Base-by-base conservation (phyloP, 345 rosid species). In the Noccaea bulbosa region DNA sequence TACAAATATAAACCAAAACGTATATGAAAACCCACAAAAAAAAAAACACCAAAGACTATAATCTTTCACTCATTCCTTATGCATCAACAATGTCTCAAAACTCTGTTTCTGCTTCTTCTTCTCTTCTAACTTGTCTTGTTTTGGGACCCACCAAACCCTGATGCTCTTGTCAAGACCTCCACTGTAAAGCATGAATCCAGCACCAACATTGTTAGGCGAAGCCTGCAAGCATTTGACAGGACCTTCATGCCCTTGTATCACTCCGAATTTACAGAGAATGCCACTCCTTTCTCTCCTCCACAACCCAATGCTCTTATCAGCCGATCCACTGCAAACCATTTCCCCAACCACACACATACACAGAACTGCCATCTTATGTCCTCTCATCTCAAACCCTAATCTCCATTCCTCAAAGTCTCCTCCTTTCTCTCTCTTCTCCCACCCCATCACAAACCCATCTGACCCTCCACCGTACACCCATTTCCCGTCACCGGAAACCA, bases 171-270 rank as follows among this genome's bases (percentile, higher is more conserved):
- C 99, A 68, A 92, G 88, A 40, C 99, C 81, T 20, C 98, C 99
- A 62, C 98, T 92, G 55, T 95, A 95, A 71, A 95, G 86, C 83
- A 88, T 77, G 84, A 94, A 92, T 33, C 92, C 87, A 61, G 73
- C 77, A 43, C 87, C 97, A 16, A 81, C 83, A 30, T 77, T 71
- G 5, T 77, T 68, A 0, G 83, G 76, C 24, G 87, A 90, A 10
- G 86, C 97, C 22, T 94, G 98, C 81, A 94, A 71, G 61, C 99
- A 94, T 80, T 89, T 94, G 8, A 94, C 93, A 0, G 99, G 98
- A 24, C 93, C 99, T 39, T 78, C 83, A 69, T 94, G 99, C 0
- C 99, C 99, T 34, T 49, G 80, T 10, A 94, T 83, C 53, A 76
- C 74, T 27, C 93, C 87, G 4, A 89, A 62, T 55, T 81, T 88